phyloP scores from a whole-genome alignment of 176 grass and related monocot genomes.

The Paspalum notatum region DNA sequence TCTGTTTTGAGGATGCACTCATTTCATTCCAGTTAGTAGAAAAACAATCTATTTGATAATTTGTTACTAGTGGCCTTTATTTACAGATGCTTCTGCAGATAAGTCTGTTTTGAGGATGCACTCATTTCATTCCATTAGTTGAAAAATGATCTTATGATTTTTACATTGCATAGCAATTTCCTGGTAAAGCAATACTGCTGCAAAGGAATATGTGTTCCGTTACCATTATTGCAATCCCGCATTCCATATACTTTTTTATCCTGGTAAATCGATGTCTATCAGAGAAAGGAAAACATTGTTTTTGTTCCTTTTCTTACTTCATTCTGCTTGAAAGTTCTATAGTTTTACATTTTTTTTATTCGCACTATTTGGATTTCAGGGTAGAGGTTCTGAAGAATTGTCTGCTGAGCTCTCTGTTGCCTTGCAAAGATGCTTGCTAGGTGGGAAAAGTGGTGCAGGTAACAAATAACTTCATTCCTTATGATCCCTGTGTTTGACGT shows the following conservation, averaged over 20 bases:
- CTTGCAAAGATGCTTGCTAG: conserved; percentile 87
- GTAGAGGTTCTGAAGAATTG: conserved; percentile 87
- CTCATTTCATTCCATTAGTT: neutral
- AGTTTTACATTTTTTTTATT: conserved; percentile 23
- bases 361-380: conserved; percentile 52
- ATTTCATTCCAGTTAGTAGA: neutral
- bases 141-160: neutral
- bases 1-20: neutral
- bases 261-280: too few relatives aligned
- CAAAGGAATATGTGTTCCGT: neutral
- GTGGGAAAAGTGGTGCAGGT: conserved; percentile 93
- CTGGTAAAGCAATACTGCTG: neutral
- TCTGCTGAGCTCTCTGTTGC: conserved; percentile 75
- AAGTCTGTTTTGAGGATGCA: neutral
- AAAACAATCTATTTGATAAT: conserved; percentile 26
- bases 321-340: conserved; percentile 8
- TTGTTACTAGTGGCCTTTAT: neutral
- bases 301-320: neutral
- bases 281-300: too few relatives aligned
- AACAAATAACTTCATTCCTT: conserved; percentile 26
- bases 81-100: neutral
- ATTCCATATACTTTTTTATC: neutral
- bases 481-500: neutral
- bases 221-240: neutral
- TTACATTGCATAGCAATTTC: neutral